Evolutionary conservation across 257 asterid species (phyloP).

Genomic region (Solanum corneliomulleri): DNA sequence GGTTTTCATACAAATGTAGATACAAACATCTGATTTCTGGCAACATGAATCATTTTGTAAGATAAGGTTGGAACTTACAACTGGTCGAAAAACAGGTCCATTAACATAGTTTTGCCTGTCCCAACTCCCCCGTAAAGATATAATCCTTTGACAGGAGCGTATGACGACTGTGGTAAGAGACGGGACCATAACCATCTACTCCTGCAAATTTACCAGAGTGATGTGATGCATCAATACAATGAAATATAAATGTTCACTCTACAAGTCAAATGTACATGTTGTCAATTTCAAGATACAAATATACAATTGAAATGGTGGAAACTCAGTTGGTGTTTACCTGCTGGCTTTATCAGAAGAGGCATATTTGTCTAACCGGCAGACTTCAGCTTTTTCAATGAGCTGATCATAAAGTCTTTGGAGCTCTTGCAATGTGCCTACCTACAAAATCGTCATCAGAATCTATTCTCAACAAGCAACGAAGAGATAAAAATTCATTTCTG

Average conservation of each 20-base stretch:
- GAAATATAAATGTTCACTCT: not conserved
- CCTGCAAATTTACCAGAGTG: conserved; percentile 23
- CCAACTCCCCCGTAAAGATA: conserved; percentile 98
- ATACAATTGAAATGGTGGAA: not conserved
- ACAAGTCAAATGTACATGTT: not conserved
- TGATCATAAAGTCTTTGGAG: conserved; percentile 82
- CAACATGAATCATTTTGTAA: not conserved
- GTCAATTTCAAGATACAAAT: not conserved
- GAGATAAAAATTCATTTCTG: not conserved
- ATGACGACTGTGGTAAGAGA: conserved; percentile 43
- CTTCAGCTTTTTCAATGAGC: conserved; percentile 63
- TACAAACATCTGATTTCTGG: not conserved
- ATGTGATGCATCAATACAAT: not conserved
- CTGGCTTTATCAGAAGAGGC: conserved; percentile 59
- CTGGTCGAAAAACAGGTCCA: conserved; percentile 75
- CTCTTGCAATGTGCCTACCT: conserved; percentile 80
- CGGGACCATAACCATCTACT: conserved; percentile 97
- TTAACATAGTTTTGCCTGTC: conserved; percentile 94
- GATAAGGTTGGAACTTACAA: conserved; percentile 31
- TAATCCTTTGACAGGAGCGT: conserved; percentile 83
- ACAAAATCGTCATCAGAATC: conserved; percentile 16
- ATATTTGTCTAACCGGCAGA: conserved; percentile 68
- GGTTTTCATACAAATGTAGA: not conserved
- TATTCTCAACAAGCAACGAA: not conserved
- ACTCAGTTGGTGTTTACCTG: conserved; percentile 30